Evolutionary conservation across 106 monocot species (phyloP).

Genomic region (Phalaenopsis equestris): DNA sequence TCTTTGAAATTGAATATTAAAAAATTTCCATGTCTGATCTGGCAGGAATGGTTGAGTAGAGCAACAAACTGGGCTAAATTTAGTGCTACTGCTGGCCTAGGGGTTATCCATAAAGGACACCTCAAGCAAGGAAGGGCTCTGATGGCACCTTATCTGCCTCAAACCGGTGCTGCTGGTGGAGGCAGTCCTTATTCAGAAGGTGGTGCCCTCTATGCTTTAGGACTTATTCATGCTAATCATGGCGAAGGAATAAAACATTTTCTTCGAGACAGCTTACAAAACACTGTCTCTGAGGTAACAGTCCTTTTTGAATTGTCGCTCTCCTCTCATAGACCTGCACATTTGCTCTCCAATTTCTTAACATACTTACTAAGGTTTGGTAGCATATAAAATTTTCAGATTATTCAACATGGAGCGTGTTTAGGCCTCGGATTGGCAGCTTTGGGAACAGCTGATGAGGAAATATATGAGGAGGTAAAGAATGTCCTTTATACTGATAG

Average conservation of each 20-base stretch:
- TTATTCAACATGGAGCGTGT: slow-evolving; percentile 98
- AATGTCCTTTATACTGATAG: slow-evolving; percentile 83
- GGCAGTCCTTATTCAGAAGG: slow-evolving; percentile 99
- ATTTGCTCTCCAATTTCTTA: background rate
- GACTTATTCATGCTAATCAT: slow-evolving; percentile 98
- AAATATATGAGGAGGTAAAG: slow-evolving; percentile 94
- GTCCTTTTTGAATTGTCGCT: background rate
- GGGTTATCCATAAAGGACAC: slow-evolving; percentile 96
- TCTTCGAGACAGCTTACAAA: slow-evolving; percentile 84
- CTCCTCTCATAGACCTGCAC: background rate
- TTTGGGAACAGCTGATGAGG: slow-evolving; percentile 89
- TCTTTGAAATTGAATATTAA: slow-evolving; percentile 4
- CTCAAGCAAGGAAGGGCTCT: slow-evolving; percentile 95
- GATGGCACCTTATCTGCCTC: slow-evolving; percentile 99
- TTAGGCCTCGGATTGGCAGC: slow-evolving; percentile 94
- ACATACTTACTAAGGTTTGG: background rate
- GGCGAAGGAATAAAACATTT: slow-evolving; percentile 97
- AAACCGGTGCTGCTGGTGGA: slow-evolving; percentile 75
- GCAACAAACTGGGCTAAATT: slow-evolving; percentile 99
- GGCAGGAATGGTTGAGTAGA: slow-evolving; percentile 94
- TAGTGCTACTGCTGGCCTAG: slow-evolving; percentile 95
- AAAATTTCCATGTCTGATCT: background rate
- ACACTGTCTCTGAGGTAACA: slow-evolving; percentile 76
- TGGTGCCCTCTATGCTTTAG: slow-evolving; percentile 97
- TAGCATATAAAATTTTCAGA: slow-evolving; percentile 30